Evolutionary conservation across 345 rosid species (phyloP).

Genomic region (Lumnitzera racemosa): DNA sequence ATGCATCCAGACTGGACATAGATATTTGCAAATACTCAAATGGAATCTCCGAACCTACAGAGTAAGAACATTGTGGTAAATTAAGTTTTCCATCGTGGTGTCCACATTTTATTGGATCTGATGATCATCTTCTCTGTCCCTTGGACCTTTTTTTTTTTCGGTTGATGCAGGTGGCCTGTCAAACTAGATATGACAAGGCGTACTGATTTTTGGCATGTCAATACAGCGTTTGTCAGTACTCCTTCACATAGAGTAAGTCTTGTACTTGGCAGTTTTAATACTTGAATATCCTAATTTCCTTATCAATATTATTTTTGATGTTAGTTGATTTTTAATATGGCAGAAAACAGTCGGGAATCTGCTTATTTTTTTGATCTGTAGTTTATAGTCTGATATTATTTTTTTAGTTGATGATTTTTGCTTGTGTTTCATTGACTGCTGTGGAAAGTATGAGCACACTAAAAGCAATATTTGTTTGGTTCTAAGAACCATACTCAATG

Average conservation of each 20-base stretch:
- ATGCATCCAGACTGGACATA: slow-evolving; percentile 65
- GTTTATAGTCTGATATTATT: no score
- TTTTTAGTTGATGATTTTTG: no score
- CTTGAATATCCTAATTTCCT: neutral
- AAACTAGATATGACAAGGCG: slow-evolving; percentile 93
- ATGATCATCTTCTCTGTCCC: no score
- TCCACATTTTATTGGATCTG: neutral
- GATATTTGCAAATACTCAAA: slow-evolving; percentile 67
- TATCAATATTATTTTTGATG: neutral
- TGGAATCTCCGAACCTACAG: slow-evolving; percentile 70
- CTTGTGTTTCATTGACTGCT: no score
- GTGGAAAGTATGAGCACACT: no score
- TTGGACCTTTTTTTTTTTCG: neutral
- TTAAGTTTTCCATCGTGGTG: slow-evolving; percentile 5
- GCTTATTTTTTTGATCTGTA: no score
- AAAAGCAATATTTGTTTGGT: no score
- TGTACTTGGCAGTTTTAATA: neutral
- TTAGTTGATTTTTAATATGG: neutral
- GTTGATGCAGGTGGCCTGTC: slow-evolving; percentile 76
- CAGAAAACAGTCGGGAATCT: no score
- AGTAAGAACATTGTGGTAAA: slow-evolving; percentile 40
- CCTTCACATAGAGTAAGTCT: slow-evolving; percentile 74
- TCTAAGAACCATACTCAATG: no score
- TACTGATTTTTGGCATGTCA: slow-evolving; percentile 79
- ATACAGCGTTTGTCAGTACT: slow-evolving; percentile 58